Evolutionary conservation across 208 protist species (phyloP), one percentile per base, ranked within the genome.

Genomic region (Angomonas deanei): DNA sequence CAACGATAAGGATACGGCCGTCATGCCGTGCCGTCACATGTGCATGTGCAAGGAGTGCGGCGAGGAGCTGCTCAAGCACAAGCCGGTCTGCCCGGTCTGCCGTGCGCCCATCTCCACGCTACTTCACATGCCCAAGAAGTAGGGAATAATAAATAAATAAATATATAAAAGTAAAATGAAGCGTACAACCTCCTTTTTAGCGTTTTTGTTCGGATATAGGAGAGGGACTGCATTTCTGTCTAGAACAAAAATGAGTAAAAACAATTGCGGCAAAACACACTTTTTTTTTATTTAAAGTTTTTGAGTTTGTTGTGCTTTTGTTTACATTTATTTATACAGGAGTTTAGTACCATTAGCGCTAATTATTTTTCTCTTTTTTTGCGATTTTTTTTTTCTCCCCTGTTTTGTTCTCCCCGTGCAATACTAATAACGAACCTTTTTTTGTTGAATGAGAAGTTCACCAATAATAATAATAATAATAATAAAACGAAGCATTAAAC

Each of bases 11-110:
- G 88, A 97, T 61, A 97, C 92, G 2, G 82, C 84, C 0, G 90
- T 97, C 23, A 94, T 98, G 80, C 95, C 96, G 38, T 98, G 96
- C 66, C 83, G 96, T 15, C 93, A 97, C 67, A 93, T 98, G 91
- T 97, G 92, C 65, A 86, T 98, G 67, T 98, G 95, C 72, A 85
- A 90, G 69, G 79, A 80, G 33, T 98, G 95, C 66, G 93, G 92
- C n/a, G 85, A 97, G 78, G 73, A 92, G 70, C 83, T 97, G 56
- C 68, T 95, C 36, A 76, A 86, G 53, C 90, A 95, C 73, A 94
- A 90, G 61, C 92, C 94, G 21, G 96, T 97, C 50, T 98, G 95
- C 76, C 95, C 95, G 3, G 92, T 98, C 23, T 98, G 95, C 80
- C 82, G 95, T 39, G 82, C 83, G 0, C 74, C 76, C 1, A 94